phyloP scores from a whole-genome alignment of 495 filamentous ascomycete genomes.

The Physcia stellaris region DNA sequence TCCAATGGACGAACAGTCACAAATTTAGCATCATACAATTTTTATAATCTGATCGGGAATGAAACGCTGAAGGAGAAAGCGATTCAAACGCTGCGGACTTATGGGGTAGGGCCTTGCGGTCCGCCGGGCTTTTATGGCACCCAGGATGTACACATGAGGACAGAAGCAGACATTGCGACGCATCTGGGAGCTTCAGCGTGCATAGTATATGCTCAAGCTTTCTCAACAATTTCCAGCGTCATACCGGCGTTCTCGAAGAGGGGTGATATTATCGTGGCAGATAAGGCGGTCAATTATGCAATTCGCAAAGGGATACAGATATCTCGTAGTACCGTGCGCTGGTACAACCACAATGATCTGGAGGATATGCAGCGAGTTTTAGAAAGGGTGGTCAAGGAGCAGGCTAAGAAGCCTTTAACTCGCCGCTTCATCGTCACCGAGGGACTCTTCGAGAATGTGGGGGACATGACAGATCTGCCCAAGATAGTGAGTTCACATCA shows the following conservation, averaged over 20 bases:
- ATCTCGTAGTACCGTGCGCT: slow-evolving; percentile 73
- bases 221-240: slow-evolving; percentile 85
- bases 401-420: slow-evolving; percentile 77
- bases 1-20: slow-evolving; percentile 77
- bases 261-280: slow-evolving; percentile 96
- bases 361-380: slow-evolving; percentile 81
- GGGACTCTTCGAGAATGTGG: slow-evolving; percentile 81
- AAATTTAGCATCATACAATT: slow-evolving; percentile 89
- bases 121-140: slow-evolving; percentile 97
- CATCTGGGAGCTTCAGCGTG: slow-evolving; percentile 75
- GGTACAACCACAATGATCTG: slow-evolving; percentile 96
- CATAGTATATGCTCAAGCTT: slow-evolving; percentile 90
- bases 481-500: slow-evolving; percentile 49
- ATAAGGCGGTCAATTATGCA: slow-evolving; percentile 84
- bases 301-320: slow-evolving; percentile 91
- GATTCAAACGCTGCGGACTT: slow-evolving; percentile 81
- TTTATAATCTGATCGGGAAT: slow-evolving; percentile 90
- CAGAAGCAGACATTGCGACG: slow-evolving; percentile 82
- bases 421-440: slow-evolving; percentile 93
- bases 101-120: slow-evolving; percentile 92
- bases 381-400: slow-evolving; percentile 72
- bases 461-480: slow-evolving; percentile 74
- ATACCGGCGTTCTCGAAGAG: slow-evolving; percentile 95
- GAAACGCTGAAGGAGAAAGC: slow-evolving; percentile 88
- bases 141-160: slow-evolving; percentile 96